Evolutionary conservation across 75 land plant genomes (phyloP).

Genomic region (Sequoiadendron giganteum): DNA sequence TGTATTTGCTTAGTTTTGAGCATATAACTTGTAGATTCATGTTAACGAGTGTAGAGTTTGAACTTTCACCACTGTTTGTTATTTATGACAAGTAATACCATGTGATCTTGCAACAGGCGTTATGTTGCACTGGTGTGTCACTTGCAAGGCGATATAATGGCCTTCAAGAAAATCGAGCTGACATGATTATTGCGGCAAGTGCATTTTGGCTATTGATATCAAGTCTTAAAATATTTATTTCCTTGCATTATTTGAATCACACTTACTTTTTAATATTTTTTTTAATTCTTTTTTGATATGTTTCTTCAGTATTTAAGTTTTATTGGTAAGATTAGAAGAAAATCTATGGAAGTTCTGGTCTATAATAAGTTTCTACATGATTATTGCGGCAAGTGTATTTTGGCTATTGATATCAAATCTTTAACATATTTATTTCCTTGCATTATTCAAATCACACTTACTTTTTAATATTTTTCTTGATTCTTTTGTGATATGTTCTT

Average conservation of each 20-base stretch:
- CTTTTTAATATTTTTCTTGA: neutral
- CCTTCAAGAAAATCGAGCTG: slow-evolving; percentile 54
- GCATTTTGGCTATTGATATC: neutral
- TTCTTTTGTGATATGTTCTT: neutral
- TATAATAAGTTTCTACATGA: slow-evolving; percentile 30
- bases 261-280: neutral
- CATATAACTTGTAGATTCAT: neutral
- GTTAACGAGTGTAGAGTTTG: neutral
- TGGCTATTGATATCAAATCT: neutral
- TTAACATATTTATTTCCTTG: neutral
- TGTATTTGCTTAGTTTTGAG: neutral
- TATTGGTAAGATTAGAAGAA: neutral
- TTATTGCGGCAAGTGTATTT: slow-evolving; percentile 58
- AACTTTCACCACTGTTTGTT: neutral
- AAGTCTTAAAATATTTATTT: neutral
- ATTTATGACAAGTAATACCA: neutral
- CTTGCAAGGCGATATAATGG: slow-evolving; percentile 63
- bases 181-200: slow-evolving; percentile 78
- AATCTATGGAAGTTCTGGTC: neutral
- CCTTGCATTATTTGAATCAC: neutral
- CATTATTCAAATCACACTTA: too few relatives aligned
- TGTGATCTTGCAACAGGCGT: slow-evolving; percentile 47
- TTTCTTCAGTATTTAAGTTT: neutral
- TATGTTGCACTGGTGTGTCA: slow-evolving; percentile 51
- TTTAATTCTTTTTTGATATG: neutral